These are phyloP conservation scores for Cruciata laevipes DNA, from an alignment of 257 asterid species.

Conservation along the genomic window DNA sequence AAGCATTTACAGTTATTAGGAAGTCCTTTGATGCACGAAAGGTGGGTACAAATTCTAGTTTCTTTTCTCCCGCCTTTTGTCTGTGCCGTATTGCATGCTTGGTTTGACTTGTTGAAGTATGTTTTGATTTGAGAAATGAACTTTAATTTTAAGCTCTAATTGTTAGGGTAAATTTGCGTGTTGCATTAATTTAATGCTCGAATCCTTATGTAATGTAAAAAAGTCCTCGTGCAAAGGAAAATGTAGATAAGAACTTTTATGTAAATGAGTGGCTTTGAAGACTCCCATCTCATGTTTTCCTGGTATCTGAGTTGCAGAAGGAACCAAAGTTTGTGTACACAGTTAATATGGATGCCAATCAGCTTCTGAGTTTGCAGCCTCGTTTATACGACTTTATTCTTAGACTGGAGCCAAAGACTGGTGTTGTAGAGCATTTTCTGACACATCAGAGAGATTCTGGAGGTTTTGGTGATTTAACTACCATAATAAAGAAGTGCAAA, in stretches of 20 bases:
- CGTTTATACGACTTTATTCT: slow-evolving; percentile 73
- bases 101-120: not conserved
- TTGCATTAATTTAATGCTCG: not conserved
- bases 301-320: slow-evolving; percentile 42
- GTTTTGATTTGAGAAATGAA: not conserved
- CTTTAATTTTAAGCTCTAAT: not conserved
- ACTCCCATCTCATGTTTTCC: slow-evolving; percentile 10
- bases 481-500: slow-evolving; percentile 33
- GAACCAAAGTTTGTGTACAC: slow-evolving; percentile 86
- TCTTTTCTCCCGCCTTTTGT: not conserved
- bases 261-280: not conserved
- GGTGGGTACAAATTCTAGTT: slow-evolving; percentile 37
- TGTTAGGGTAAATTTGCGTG: not conserved
- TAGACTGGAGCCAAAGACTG: slow-evolving; percentile 65
- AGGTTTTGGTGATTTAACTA: slow-evolving; percentile 50
- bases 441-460: slow-evolving; percentile 31
- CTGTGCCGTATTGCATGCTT: not conserved
- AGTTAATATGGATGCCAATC: slow-evolving; percentile 66
- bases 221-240: not conserved
- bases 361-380: slow-evolving; percentile 68
- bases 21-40: slow-evolving; percentile 98
- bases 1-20: slow-evolving; percentile 75
- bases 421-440: slow-evolving; percentile 50
- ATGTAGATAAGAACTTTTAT: not conserved
- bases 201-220: not conserved